Percentiles rank a stretch among this genome's conserved stretches.
Conservation (phyloP, 164 flowering plant species). For the Nelumbo lutea region DNA sequence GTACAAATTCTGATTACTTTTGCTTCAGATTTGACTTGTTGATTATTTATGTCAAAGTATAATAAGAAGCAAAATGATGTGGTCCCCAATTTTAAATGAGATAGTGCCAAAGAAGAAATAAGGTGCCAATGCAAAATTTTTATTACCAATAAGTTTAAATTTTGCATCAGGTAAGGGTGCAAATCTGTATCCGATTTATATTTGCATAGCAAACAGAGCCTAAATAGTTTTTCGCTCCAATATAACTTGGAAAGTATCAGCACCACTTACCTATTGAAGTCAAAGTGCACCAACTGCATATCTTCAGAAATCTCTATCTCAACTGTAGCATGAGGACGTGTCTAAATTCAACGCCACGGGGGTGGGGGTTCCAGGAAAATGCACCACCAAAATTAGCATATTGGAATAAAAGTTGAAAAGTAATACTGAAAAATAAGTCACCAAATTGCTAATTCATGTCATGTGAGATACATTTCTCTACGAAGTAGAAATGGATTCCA, state of each 20-base stretch:
- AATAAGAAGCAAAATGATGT: no score
- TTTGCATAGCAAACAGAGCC: background rate
- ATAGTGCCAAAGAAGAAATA: no score
- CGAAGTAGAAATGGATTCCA: background rate
- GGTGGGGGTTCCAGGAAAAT: background rate
- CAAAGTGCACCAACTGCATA: constrained; percentile 23
- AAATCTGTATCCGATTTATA: no score
- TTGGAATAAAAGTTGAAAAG: background rate
- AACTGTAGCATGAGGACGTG: constrained; percentile 28
- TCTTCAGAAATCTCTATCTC: constrained; percentile 21
- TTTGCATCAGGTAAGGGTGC: no score
- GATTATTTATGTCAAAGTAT: no score
- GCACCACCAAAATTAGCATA: background rate
- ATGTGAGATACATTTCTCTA: background rate
- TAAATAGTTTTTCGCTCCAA: background rate
- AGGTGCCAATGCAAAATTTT: no score
- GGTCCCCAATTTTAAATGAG: no score
- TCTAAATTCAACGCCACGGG: constrained; percentile 8
- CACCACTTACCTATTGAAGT: constrained; percentile 30
- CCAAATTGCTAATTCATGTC: background rate
- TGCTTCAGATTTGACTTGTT: no score
- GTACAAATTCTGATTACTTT: no score
- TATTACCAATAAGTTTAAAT: no score
- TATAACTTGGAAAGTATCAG: background rate
- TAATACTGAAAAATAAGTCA: background rate